Conservation (phyloP, 768 basidiomycete species). For the Lactarius quietus region DNA sequence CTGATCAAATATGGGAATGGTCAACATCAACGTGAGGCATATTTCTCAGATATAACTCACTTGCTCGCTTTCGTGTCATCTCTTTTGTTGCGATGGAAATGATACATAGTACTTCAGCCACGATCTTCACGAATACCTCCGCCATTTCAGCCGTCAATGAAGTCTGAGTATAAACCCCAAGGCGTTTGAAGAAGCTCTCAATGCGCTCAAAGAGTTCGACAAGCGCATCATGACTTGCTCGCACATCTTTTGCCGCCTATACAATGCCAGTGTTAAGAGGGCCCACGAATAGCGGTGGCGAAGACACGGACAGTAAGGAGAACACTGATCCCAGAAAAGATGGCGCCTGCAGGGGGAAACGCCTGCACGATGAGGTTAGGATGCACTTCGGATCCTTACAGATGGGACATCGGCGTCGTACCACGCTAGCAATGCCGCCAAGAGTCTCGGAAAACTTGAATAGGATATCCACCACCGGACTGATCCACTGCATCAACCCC, state of each 20-base stretch:
- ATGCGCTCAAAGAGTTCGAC: slow-evolving; percentile 3
- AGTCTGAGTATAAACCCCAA: slow-evolving; percentile 1
- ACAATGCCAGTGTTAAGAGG: not conserved
- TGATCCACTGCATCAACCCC: too few relatives aligned
- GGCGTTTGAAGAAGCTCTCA: not conserved
- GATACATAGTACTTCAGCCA: slow-evolving; percentile 8
- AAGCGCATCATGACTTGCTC: slow-evolving; percentile 1
- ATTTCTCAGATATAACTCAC: not conserved
- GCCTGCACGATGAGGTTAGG: too few relatives aligned
- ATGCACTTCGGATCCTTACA: too few relatives aligned
- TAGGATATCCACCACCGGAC: too few relatives aligned
- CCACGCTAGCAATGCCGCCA: too few relatives aligned
- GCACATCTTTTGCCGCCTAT: slow-evolving; percentile 6
- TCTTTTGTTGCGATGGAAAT: not conserved
- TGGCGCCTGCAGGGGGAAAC: not conserved
- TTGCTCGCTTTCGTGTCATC: not conserved
- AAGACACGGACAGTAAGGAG: not conserved
- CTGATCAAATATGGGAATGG: not conserved
- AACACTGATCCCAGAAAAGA: not conserved
- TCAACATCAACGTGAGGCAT: too few relatives aligned
- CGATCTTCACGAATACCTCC: not conserved
- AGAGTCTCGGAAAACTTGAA: too few relatives aligned
- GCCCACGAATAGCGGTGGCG: not conserved
- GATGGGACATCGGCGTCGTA: too few relatives aligned
- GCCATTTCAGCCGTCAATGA: not conserved